Conservation (phyloP, 2,329 filamentous ascomycete genomes). For the Colletotrichum graminicola region DNA sequence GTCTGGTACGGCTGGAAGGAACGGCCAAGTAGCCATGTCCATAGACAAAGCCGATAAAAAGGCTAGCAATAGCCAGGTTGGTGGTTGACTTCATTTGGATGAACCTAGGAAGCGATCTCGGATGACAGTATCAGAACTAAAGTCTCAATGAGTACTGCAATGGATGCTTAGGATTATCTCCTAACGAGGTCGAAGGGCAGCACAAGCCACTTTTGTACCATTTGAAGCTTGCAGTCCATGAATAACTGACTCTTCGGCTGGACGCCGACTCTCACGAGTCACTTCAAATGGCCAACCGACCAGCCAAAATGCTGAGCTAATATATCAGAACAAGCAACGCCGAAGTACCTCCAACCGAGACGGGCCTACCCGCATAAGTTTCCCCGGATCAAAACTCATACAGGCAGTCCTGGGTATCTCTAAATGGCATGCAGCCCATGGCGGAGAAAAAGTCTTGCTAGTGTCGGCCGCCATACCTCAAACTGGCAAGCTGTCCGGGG, state of each 20-base stretch:
- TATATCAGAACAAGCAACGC: slow-evolving; percentile 20
- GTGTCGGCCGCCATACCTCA: slow-evolving; percentile 32
- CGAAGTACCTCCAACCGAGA: slow-evolving; percentile 37
- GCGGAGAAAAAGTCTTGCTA: slow-evolving; percentile 27
- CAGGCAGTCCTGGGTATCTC: slow-evolving; percentile 28
- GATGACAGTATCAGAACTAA: not conserved
- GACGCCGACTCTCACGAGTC: not conserved
- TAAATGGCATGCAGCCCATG: slow-evolving; percentile 30
- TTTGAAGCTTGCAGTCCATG: not conserved
- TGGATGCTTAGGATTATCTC: too few relatives aligned
- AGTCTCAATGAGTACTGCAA: not conserved
- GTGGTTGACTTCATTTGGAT: slow-evolving; percentile 5
- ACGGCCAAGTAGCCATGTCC: slow-evolving; percentile 61
- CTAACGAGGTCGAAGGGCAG: not conserved
- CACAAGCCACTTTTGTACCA: not conserved
- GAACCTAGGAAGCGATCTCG: not conserved
- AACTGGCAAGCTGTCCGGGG: slow-evolving; percentile 35
- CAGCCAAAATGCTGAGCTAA: not conserved
- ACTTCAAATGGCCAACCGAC: not conserved
- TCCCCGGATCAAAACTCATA: slow-evolving; percentile 34
- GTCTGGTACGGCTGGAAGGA: slow-evolving; percentile 58
- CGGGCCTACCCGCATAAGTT: slow-evolving; percentile 32
- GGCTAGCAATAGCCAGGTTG: not conserved
- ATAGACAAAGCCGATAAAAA: slow-evolving; percentile 39
- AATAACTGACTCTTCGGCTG: not conserved